These are phyloP conservation scores for Guillardia theta DNA, from an alignment of 78 protist genomes.

Conservation along the genomic window DNA sequence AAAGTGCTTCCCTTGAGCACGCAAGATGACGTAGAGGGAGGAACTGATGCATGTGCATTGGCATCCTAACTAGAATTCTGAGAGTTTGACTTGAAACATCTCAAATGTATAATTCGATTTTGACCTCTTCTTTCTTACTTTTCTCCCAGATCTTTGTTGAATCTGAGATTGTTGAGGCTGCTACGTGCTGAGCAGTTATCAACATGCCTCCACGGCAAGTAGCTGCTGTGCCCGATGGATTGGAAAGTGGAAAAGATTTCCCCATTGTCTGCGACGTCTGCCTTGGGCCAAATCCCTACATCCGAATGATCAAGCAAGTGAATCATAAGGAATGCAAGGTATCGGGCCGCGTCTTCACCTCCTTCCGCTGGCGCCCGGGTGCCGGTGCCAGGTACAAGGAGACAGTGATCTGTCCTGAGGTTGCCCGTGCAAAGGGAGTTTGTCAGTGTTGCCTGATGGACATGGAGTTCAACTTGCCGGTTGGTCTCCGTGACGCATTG, in stretches of 20 bases:
- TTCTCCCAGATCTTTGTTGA: too few relatives aligned
- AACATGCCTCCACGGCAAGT: too few relatives aligned
- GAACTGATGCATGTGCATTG: too few relatives aligned
- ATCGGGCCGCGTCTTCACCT: conserved; percentile 47
- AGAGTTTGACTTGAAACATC: too few relatives aligned
- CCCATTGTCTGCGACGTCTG: conserved; percentile 49
- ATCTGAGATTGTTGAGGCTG: too few relatives aligned
- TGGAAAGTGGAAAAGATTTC: conserved; percentile 37
- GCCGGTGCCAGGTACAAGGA: conserved; percentile 50
- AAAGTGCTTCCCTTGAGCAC: too few relatives aligned
- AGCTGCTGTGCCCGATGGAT: conserved; percentile 27
- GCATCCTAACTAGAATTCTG: too few relatives aligned
- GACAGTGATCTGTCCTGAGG: conserved; percentile 43
- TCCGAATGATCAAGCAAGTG: conserved; percentile 47
- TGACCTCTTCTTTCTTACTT: too few relatives aligned
- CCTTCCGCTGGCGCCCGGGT: conserved; percentile 54
- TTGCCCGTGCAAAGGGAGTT: conserved; percentile 44
- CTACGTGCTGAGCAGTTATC: too few relatives aligned
- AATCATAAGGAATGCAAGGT: conserved; percentile 36
- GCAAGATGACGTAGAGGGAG: too few relatives aligned
- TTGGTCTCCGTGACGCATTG: conserved; percentile 44
- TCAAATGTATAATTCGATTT: too few relatives aligned
- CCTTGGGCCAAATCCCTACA: conserved; percentile 50
- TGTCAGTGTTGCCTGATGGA: conserved; percentile 52
- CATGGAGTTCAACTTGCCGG: conserved; percentile 47